These are phyloP conservation scores for Calocybe cyanea DNA, from an alignment of 768 basidiomycete species.

Conservation along the genomic window DNA sequence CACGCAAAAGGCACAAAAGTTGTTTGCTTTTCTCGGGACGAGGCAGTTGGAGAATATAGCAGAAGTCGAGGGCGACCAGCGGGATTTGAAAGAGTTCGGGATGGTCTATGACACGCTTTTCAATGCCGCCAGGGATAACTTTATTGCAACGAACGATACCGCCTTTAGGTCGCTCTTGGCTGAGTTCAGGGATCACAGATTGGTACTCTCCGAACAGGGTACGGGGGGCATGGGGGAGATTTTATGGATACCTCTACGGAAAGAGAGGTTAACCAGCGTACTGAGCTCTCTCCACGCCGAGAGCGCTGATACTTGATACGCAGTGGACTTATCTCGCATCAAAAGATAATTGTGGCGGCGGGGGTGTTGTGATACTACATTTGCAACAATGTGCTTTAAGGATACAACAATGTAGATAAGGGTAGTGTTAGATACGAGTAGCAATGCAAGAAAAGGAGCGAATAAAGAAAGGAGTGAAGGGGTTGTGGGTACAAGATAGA, in stretches of 20 bases:
- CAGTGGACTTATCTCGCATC: constrained; percentile 11
- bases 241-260: constrained; percentile 85
- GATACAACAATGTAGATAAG: constrained; percentile 21
- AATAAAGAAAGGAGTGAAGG: constrained; percentile 1
- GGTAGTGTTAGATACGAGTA: constrained; percentile 19
- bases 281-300: constrained; percentile 24
- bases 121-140: constrained; percentile 70
- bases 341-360: background rate
- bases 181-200: constrained; percentile 88
- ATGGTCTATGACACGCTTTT: constrained; percentile 68
- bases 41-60: constrained; percentile 65
- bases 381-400: constrained; percentile 16
- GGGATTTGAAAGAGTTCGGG: constrained; percentile 51
- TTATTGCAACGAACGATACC: constrained; percentile 87
- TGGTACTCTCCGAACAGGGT: constrained; percentile 58
- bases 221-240: constrained; percentile 51
- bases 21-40: constrained; percentile 70
- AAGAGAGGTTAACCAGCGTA: constrained; percentile 61
- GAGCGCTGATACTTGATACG: background rate
- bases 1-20: constrained; percentile 78
- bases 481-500: constrained; percentile 9
- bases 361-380: constrained; percentile 15
- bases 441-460: constrained; percentile 7
- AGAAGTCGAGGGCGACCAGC: constrained; percentile 28
- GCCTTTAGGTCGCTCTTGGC: constrained; percentile 77